Evolutionary conservation across 257 asterid species (phyloP).

Genomic region (Thymus quinquecostatus): DNA sequence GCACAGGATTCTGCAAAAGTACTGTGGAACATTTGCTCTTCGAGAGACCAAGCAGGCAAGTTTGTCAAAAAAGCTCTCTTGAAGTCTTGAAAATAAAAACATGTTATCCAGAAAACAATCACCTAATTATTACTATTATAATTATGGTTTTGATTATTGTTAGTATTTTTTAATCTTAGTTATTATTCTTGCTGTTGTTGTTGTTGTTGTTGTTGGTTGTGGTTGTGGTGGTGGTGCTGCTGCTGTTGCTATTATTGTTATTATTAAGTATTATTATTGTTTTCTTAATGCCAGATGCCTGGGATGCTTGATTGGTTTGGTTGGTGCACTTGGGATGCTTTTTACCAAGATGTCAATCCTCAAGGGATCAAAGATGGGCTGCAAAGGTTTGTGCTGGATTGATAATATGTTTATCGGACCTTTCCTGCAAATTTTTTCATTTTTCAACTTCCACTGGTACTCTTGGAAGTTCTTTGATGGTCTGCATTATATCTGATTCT

Average conservation of each 20-base stretch:
- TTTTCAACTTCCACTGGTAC: constrained; percentile 14
- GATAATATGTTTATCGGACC: not conserved
- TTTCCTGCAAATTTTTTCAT: not conserved
- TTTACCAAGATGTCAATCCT: constrained; percentile 55
- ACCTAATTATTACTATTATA: no score
- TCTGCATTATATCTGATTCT: not conserved
- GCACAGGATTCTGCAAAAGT: constrained; percentile 49
- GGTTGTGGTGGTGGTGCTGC: no score
- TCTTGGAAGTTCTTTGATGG: not conserved
- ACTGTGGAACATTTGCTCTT: constrained; percentile 46
- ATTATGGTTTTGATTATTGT: no score
- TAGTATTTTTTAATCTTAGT: no score
- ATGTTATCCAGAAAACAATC: not conserved
- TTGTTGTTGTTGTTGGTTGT: no score
- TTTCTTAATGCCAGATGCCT: constrained; percentile 45
- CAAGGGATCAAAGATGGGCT: constrained; percentile 51
- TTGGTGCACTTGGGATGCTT: constrained; percentile 68
- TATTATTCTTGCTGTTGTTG: no score
- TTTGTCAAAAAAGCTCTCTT: not conserved
- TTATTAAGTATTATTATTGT: not conserved
- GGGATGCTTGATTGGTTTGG: constrained; percentile 53
- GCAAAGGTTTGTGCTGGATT: constrained; percentile 35
- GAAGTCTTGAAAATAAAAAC: not conserved
- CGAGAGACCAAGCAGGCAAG: constrained; percentile 54
- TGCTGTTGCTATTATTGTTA: no score